Conservation (phyloP, 768 basidiomycete genomes). For the Tephrocybe sp. region DNA sequence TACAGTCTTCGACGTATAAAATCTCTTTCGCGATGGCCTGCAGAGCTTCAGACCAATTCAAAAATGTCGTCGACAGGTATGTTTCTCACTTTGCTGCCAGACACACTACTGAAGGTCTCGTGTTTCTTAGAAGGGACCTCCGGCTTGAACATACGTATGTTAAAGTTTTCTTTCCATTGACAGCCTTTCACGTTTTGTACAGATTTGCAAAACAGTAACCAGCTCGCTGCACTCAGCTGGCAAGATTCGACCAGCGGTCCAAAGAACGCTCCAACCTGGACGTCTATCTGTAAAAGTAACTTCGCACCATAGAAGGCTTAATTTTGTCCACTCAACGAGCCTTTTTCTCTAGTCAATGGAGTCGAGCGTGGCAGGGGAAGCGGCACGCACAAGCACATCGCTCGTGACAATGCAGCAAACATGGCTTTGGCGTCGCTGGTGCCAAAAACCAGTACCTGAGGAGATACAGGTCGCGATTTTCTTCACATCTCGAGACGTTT, state of each 20-base stretch:
- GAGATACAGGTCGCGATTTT: neutral
- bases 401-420: slow-evolving; percentile 46
- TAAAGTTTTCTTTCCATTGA: neutral
- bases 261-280: slow-evolving; percentile 52
- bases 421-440: slow-evolving; percentile 41
- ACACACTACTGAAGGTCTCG: neutral
- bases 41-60: slow-evolving; percentile 6
- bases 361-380: slow-evolving; percentile 45
- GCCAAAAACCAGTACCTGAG: neutral
- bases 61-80: slow-evolving; percentile 23
- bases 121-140: slow-evolving; percentile 26
- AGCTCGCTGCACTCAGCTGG: slow-evolving; percentile 53
- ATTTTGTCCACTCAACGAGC: slow-evolving; percentile 9
- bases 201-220: slow-evolving; percentile 57
- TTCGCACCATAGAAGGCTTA: slow-evolving; percentile 1
- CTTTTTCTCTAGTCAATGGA: slow-evolving; percentile 46
- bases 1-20: slow-evolving; percentile 11
- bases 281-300: slow-evolving; percentile 58
- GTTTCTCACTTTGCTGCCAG: neutral
- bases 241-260: slow-evolving; percentile 44
- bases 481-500: neutral
- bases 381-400: slow-evolving; percentile 52
- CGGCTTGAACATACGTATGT: slow-evolving; percentile 38
- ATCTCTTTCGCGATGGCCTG: neutral
- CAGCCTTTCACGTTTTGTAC: slow-evolving; percentile 5